Evolutionary conservation across 345 rosid species (phyloP).

Genomic region (Pelargonium nanum): DNA sequence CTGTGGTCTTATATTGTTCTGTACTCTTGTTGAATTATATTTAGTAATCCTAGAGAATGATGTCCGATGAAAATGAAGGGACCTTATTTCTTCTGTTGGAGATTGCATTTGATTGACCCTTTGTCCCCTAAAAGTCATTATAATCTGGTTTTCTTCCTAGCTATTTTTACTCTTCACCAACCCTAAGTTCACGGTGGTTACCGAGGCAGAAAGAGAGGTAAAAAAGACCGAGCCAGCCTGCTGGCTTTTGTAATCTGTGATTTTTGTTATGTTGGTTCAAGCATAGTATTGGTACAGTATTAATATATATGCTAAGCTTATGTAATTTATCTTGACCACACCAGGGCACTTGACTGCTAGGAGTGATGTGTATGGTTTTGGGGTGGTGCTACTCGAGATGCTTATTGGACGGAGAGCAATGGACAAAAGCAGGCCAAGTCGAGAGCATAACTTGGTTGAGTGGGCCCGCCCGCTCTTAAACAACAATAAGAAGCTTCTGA

Average conservation of each 20-base stretch:
- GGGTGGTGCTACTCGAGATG: constrained; percentile 91
- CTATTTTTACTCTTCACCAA: neutral
- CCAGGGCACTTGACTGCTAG: constrained; percentile 91
- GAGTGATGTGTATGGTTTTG: constrained; percentile 94
- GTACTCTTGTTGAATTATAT: too few relatives aligned
- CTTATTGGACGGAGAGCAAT: constrained; percentile 89
- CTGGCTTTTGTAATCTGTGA: too few relatives aligned
- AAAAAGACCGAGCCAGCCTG: too few relatives aligned
- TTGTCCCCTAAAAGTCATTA: neutral
- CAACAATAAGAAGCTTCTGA: constrained; percentile 70
- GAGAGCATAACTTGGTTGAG: constrained; percentile 88
- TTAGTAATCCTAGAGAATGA: too few relatives aligned
- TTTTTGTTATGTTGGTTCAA: too few relatives aligned
- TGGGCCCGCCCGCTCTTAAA: constrained; percentile 92
- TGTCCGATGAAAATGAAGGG: neutral
- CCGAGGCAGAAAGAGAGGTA: neutral
- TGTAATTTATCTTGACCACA: constrained; percentile 23
- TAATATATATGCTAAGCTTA: constrained; percentile 2
- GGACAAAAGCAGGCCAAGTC: constrained; percentile 85
- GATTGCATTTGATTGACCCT: neutral
- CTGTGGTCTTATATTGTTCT: too few relatives aligned
- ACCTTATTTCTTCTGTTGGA: neutral
- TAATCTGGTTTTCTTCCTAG: neutral
- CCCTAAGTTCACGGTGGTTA: neutral
- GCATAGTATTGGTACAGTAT: neutral